Conservation (phyloP, 2,329 filamentous ascomycete species). For the Alternaria conjuncta region DNA sequence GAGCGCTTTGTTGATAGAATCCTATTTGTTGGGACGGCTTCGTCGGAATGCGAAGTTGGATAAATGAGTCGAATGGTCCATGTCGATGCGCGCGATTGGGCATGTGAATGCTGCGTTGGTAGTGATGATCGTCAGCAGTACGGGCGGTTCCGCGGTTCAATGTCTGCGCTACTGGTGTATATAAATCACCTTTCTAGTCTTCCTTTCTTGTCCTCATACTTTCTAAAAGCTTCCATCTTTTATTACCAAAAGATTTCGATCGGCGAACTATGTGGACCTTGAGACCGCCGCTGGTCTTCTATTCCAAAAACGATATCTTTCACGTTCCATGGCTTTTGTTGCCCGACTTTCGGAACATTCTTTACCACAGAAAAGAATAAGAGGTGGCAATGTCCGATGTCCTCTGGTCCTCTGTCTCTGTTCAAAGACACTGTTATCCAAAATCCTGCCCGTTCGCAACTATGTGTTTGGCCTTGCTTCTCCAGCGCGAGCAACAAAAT, state of each 20-base stretch:
- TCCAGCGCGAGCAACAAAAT: neutral
- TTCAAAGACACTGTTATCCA: too few relatives aligned
- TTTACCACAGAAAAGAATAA: too few relatives aligned
- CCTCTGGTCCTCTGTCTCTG: too few relatives aligned
- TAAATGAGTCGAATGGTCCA: neutral
- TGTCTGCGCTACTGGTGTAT: neutral
- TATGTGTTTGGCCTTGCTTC: neutral
- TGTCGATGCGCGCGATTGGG: neutral
- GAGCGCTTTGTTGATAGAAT: neutral
- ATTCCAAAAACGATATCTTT: neutral
- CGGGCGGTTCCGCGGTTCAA: neutral
- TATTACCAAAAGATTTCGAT: neutral
- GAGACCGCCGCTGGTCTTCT: neutral
- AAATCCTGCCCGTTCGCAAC: too few relatives aligned
- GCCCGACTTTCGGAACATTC: too few relatives aligned
- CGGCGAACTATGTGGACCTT: accelerated
- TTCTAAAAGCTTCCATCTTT: neutral
- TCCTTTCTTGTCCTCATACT: neutral
- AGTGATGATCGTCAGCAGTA: neutral
- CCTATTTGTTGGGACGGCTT: conserved; percentile 2
- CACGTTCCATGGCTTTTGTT: too few relatives aligned
- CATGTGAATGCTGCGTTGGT: neutral
- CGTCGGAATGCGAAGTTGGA: neutral
- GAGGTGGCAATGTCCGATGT: too few relatives aligned
- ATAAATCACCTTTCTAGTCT: neutral